Percentiles rank a stretch among this genome's conserved stretches.
Conservation (phyloP, 2,329 filamentous ascomycete species). For the Waltergamsia citrina region DNA sequence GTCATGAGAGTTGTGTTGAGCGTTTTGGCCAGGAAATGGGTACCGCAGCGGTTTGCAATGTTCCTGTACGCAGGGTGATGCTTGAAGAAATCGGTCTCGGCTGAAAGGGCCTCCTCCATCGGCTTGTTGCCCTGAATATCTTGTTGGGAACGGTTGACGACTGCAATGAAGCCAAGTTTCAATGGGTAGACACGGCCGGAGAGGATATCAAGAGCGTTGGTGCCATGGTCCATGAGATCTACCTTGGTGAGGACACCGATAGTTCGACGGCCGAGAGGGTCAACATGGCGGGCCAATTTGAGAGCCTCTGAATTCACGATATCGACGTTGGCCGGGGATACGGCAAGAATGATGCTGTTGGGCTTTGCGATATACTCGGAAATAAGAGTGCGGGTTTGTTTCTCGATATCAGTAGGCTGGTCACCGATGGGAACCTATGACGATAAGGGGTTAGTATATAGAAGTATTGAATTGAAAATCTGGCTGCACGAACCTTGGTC, state of each 20-base stretch:
- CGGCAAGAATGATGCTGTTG: conserved; percentile 94
- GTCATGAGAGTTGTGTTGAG: conserved; percentile 92
- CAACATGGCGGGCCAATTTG: conserved; percentile 94
- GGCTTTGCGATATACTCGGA: conserved; percentile 98
- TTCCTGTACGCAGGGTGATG: conserved; percentile 96
- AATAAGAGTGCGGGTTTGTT: conserved; percentile 93
- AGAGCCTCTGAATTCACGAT: conserved; percentile 96
- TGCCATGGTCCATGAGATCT: conserved; percentile 97
- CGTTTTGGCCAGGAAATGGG: conserved; percentile 87
- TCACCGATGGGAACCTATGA: conserved; percentile 85
- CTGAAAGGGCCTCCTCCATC: conserved; percentile 82
- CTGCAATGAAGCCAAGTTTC: conserved; percentile 95
- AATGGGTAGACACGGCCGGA: conserved; percentile 92
- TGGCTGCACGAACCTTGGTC: conserved; percentile 66
- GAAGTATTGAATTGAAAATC: not conserved
- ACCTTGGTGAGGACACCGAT: conserved; percentile 97
- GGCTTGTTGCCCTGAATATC: conserved; percentile 95
- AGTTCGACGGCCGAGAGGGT: conserved; percentile 85
- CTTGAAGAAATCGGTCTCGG: conserved; percentile 90
- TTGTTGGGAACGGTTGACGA: conserved; percentile 96
- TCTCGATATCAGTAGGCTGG: conserved; percentile 95
- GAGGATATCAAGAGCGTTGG: conserved; percentile 95
- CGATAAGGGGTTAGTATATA: conserved; percentile 2
- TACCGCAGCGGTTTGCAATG: conserved; percentile 88
- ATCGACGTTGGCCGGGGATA: conserved; percentile 95